Percentiles rank a stretch among this genome's conserved stretches.
Conservation (phyloP, 345 rosid genomes). For the Viola odorata region DNA sequence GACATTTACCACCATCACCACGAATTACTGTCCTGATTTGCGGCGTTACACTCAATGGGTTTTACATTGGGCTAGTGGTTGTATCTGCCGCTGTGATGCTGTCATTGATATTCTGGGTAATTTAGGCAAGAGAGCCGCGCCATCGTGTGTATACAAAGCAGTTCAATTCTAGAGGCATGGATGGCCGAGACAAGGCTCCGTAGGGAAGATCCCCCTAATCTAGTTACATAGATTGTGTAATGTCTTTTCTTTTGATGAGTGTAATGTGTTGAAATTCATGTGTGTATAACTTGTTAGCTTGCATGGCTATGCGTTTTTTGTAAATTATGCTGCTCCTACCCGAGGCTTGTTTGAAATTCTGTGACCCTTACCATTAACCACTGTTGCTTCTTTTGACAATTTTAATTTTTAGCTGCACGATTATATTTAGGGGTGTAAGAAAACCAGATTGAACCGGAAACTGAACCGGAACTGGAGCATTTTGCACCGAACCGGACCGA, state of each 20-base stretch:
- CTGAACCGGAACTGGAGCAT: too few relatives aligned
- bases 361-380: too few relatives aligned
- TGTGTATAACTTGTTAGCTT: too few relatives aligned
- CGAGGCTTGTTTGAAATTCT: not conserved
- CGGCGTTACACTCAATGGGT: conserved; percentile 58
- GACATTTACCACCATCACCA: conserved; percentile 53
- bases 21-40: conserved; percentile 58
- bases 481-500: too few relatives aligned
- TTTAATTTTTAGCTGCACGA: too few relatives aligned
- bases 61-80: conserved; percentile 63
- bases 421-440: too few relatives aligned
- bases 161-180: conserved; percentile 23
- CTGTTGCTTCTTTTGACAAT: too few relatives aligned
- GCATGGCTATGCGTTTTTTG: not conserved
- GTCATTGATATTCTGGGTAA: conserved; percentile 86
- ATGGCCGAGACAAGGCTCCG: conserved; percentile 26
- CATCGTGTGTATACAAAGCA: conserved; percentile 75
- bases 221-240: too few relatives aligned
- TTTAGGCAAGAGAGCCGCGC: conserved; percentile 79
- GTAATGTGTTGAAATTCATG: too few relatives aligned
- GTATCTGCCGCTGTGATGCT: conserved; percentile 85
- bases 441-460: too few relatives aligned
- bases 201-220: conserved; percentile 9
- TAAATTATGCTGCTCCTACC: not conserved
- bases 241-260: too few relatives aligned